Base-by-base conservation (phyloP, 1,284 basidiomycete genomes). In the Sporisorium sorghi region DNA sequence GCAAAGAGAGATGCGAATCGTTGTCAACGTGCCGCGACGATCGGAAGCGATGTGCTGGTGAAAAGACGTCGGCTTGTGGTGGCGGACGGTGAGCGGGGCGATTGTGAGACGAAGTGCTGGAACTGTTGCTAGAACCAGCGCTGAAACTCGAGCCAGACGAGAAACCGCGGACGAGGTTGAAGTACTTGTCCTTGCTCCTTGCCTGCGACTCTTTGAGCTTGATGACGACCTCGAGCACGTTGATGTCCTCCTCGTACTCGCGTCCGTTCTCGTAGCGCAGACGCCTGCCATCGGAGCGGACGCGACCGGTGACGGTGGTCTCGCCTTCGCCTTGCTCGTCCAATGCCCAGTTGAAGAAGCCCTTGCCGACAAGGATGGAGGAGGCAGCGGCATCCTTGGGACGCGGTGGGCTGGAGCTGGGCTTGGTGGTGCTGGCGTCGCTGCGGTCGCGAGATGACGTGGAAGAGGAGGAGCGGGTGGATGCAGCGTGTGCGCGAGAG, bases 251-350 rank as follows among this genome's bases (percentile, higher is more conserved):
- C 17, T 74, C 74, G 21, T 60, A 75, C 21, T 67, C 73, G 44
- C 77, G 78, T 17, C 78, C 79, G 44, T 79, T 76, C n/a, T 82
- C 79, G 48, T 77, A 78, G 19, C 61, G 48, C 42, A 74, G 47
- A 8, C 70, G 55, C 24, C 62, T 53, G 26, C 73, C 59, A 43
- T 80, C 80, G 30, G 67, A 67, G 30, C 78, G 68, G 37, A 83
- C 75, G 23, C 73, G 75, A n/a, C 82, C 82, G 1, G 74, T 78
- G 51, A 84, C 79, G 24, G 67, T 58, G 19, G 80, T 76, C 6
- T 79, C 68, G n/a, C 82, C 82, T 9, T 83, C 77, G 17, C 81
- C 82, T 5, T 79, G 54, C 61, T 84, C 81, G 15, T 80, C 76
- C 7, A 84, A 54, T 1, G 68, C 78, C 67, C 79, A 76, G 44